phyloP scores from a whole-genome alignment of 2,329 filamentous ascomycete genomes.

The Neurospora sp. region DNA sequence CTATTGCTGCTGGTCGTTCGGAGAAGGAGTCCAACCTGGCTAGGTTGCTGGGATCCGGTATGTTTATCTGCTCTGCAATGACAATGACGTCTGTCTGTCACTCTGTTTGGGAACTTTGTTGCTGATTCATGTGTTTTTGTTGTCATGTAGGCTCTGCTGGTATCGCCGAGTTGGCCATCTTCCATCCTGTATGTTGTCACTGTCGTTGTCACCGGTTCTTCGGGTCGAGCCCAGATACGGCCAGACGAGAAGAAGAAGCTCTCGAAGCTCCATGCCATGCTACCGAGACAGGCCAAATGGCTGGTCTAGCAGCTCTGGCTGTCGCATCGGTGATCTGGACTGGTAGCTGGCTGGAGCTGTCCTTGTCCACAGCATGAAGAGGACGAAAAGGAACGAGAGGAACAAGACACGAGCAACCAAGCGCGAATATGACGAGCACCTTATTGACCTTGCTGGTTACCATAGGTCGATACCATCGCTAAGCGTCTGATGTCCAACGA shows the following conservation, averaged over 20 bases:
- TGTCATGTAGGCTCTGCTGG: constrained; percentile 65
- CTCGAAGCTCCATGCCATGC: neutral
- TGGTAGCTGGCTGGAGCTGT: neutral
- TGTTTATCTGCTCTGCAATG: constrained; percentile 9
- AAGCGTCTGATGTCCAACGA: constrained; percentile 99
- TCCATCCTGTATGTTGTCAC: constrained; percentile 62
- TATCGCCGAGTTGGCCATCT: constrained; percentile 86
- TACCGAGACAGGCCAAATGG: neutral
- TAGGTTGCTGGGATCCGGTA: constrained; percentile 85
- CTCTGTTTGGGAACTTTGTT: neutral
- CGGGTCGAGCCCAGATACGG: neutral
- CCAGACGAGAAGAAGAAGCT: neutral
- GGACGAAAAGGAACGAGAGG: neutral
- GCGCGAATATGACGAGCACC: constrained; percentile 5
- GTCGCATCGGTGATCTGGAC: neutral
- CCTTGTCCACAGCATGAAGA: neutral
- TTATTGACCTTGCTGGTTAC: constrained; percentile 18
- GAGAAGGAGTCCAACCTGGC: constrained; percentile 85
- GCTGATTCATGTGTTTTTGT: constrained; percentile 8
- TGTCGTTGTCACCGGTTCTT: neutral
- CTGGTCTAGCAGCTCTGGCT: neutral
- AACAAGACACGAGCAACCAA: neutral
- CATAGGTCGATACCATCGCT: constrained; percentile 88
- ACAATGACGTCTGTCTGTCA: neutral
- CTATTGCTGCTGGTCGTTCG: constrained; percentile 34